Percentiles rank a stretch among this genome's conserved stretches.
These are phyloP conservation scores for Ascocoryne sarcoides DNA, from an alignment of 2,329 filamentous ascomycete genomes.

Conservation along the genomic window DNA sequence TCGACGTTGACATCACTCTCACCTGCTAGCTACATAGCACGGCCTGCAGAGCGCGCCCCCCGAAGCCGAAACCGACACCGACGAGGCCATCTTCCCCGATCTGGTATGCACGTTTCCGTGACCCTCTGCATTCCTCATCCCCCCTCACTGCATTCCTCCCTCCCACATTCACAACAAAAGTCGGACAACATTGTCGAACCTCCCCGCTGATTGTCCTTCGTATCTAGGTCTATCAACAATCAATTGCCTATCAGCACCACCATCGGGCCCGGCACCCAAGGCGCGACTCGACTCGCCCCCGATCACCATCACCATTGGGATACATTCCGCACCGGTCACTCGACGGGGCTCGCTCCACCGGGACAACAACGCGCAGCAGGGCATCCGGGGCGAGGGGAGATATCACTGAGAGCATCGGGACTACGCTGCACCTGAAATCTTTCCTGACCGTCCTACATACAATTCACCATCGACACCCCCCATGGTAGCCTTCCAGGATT, in stretches of 20 bases:
- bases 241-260: conserved; percentile 3
- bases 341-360: not conserved
- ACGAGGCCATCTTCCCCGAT: no score
- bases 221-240: no score
- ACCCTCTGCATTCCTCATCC: conserved; percentile 18
- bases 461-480: conserved; percentile 6
- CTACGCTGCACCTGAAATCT: conserved; percentile 1
- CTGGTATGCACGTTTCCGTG: conserved; percentile 20
- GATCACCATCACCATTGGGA: conserved; percentile 2
- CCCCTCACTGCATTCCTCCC: conserved; percentile 16
- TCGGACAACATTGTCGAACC: conserved; percentile 5
- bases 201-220: conserved; percentile 11
- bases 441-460: not conserved
- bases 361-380: not conserved
- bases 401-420: not conserved
- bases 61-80: conserved; percentile 18
- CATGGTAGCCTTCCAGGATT: conserved; percentile 21
- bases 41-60: conserved; percentile 14
- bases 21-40: conserved; percentile 15
- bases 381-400: not conserved
- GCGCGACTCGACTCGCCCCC: conserved; percentile 10
- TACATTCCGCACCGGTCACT: conserved; percentile 4
- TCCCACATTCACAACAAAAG: conserved; percentile 12
- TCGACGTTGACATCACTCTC: conserved; percentile 13
- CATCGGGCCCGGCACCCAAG: conserved; percentile 8